phyloP scores from a whole-genome alignment of 1,284 basidiomycete species.

The Apiotrichum laibachii region DNA sequence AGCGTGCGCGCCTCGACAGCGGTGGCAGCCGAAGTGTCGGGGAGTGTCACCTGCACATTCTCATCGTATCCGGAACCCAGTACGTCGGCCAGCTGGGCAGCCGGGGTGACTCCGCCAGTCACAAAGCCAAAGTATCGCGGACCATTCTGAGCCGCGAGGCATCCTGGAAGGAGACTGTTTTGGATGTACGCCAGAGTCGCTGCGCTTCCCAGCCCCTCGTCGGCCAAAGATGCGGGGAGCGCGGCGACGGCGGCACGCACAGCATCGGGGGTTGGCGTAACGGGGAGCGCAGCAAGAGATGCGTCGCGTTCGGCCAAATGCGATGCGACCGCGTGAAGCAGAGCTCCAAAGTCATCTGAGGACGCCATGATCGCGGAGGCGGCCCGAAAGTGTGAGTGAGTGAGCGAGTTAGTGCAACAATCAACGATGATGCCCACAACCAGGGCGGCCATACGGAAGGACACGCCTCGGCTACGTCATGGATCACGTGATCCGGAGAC shows the following conservation, averaged over 20 bases:
- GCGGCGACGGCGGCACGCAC: conserved; percentile 26
- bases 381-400: not conserved
- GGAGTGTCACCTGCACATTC: conserved; percentile 55
- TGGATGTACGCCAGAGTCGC: conserved; percentile 36
- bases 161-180: conserved; percentile 43
- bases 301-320: conserved; percentile 30
- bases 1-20: conserved; percentile 52
- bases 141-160: conserved; percentile 51
- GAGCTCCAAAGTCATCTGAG: not conserved
- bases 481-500: too few relatives aligned
- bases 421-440: too few relatives aligned
- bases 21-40: conserved; percentile 50
- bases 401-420: too few relatives aligned
- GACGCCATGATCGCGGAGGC: not conserved
- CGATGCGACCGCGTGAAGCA: not conserved
- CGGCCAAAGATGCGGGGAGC: conserved; percentile 35
- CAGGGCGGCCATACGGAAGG: too few relatives aligned
- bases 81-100: conserved; percentile 53
- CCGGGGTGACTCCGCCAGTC: conserved; percentile 52
- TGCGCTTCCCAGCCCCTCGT: conserved; percentile 39
- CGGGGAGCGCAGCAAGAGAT: conserved; percentile 26
- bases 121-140: conserved; percentile 57
- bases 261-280: conserved; percentile 20
- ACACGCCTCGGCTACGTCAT: too few relatives aligned
- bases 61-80: conserved; percentile 51